phyloP scores from a whole-genome alignment of 1,284 basidiomycete species.

The Moesziomyces parantarcticus region DNA sequence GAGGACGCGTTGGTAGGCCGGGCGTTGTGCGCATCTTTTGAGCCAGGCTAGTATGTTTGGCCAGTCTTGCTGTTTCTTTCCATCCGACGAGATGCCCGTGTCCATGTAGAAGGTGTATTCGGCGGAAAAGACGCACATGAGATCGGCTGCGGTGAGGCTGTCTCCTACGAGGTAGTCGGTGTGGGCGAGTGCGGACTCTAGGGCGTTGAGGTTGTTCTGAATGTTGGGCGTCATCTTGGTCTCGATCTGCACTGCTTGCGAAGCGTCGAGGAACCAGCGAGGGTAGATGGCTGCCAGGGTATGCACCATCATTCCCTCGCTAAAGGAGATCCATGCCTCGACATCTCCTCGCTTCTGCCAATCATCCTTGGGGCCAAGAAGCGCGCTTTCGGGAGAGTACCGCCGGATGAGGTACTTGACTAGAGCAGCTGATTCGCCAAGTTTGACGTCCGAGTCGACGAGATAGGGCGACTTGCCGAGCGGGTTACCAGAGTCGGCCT shows the following conservation, averaged over 20 bases:
- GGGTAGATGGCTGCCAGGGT: conserved; percentile 31
- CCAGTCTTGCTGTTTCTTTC: conserved; percentile 26
- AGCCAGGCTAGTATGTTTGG: conserved; percentile 35
- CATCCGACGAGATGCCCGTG: conserved; percentile 9
- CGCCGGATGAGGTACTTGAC: conserved; percentile 33
- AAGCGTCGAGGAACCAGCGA: conserved; percentile 15
- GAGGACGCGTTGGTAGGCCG: conserved; percentile 18
- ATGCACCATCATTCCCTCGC: conserved; percentile 37
- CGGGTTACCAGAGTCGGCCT: conserved; percentile 20
- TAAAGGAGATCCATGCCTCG: conserved; percentile 23
- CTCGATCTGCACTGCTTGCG: conserved; percentile 7
- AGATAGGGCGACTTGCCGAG: conserved; percentile 34
- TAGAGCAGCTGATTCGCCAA: conserved; percentile 16
- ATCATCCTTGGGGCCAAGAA: conserved; percentile 5
- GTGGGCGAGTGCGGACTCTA: conserved; percentile 9
- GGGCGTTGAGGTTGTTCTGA: conserved; percentile 31
- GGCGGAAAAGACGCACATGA: conserved; percentile 31
- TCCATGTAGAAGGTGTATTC: conserved; percentile 44
- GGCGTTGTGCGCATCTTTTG: conserved; percentile 6
- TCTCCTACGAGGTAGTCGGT: conserved; percentile 8
- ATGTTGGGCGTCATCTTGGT: conserved; percentile 19
- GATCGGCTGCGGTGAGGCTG: conserved; percentile 23
- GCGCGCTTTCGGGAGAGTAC: conserved; percentile 13
- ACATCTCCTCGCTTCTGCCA: conserved; percentile 27
- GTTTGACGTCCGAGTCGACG: conserved; percentile 8